phyloP scores from a whole-genome alignment of 768 basidiomycete genomes.

The Multifurca ochricompacta region DNA sequence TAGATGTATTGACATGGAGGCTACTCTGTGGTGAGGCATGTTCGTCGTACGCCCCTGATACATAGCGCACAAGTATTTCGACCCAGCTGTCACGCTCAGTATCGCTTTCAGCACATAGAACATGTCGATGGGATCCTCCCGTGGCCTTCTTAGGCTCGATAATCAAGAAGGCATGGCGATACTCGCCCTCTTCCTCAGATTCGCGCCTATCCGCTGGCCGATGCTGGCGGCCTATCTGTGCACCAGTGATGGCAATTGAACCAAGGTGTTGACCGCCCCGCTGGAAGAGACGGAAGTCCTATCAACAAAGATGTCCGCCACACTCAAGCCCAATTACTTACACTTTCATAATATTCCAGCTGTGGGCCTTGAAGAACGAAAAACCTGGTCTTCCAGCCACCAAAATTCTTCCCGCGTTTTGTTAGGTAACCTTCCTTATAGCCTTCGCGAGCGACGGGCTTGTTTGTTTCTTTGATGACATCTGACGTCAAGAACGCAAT shows the following conservation, averaged over 20 bases:
- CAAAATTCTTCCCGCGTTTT: slow-evolving; percentile 95
- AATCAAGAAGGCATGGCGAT: slow-evolving; percentile 95
- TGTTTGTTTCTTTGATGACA: slow-evolving; percentile 66
- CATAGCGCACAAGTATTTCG: slow-evolving; percentile 83
- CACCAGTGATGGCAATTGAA: slow-evolving; percentile 82
- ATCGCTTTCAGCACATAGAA: slow-evolving; percentile 95
- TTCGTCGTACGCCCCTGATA: slow-evolving; percentile 74
- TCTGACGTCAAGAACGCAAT: slow-evolving; percentile 91
- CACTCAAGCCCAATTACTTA: slow-evolving; percentile 39
- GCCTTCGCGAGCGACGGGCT: slow-evolving; percentile 70
- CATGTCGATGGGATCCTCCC: slow-evolving; percentile 70
- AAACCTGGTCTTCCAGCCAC: slow-evolving; percentile 94
- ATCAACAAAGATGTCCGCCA: background rate
- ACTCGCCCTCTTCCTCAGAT: slow-evolving; percentile 83
- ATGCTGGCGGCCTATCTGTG: slow-evolving; percentile 95
- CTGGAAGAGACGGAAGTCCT: slow-evolving; percentile 30
- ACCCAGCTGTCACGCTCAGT: slow-evolving; percentile 92
- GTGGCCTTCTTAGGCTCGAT: slow-evolving; percentile 79
- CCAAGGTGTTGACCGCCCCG: slow-evolving; percentile 89
- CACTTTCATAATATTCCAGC: slow-evolving; percentile 92
- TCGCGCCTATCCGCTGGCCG: slow-evolving; percentile 43
- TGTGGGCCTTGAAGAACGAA: slow-evolving; percentile 89
- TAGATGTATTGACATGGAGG: slow-evolving; percentile 20
- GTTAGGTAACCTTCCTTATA: slow-evolving; percentile 95
- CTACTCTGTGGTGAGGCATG: slow-evolving; percentile 13